Base-by-base conservation (phyloP, 208 protist species). In the Crithidia bombi region DNA sequence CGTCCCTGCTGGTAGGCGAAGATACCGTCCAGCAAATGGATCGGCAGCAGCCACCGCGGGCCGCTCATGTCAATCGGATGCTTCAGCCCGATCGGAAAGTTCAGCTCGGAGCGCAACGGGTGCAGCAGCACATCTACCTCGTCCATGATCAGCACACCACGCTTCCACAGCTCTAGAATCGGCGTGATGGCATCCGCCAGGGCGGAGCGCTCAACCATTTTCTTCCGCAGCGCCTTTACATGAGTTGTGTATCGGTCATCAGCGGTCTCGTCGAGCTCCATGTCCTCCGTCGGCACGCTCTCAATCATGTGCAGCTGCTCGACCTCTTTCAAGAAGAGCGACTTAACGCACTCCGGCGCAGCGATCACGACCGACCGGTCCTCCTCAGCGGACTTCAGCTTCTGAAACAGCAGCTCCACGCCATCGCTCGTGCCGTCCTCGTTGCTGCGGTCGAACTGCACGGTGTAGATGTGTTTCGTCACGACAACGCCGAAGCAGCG, bases 101-200 rank as follows among this genome's bases (percentile, higher is more conserved):
- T 98, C 46, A 98, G 87, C 81, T 98, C 97, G 0, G 90, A 97
- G 44, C 94, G 94, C 43, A 98, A 89, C 35, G 97, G 97, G 71
- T 98, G 95, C 47, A 98, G 82, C 33, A 98, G 83, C 36, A 98
- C 85, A 75, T 98, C 97, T 11, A 98, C 94, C 63, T 97, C 94
- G 75, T 98, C 95, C 90, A 98, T 96, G 33, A 98, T 94, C 15
- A 97, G 78, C 38, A 96, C 91, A 12, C 95, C 93, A 35, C 80
- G 73, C 43, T 85, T 70, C 89, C 92, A 97, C 50, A 97, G 73
- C 33, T 95, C 68, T 19, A 98, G 62, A 49, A 98, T 95, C 28
- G 88, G 78, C 44, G 78, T 78, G 47, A 95, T 85, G 38, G 76
- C 75, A 49, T 95, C 89, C 10, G 86, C 89, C 71, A 95, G 73